Percentiles rank a stretch among this genome's conserved stretches.
These are phyloP conservation scores for Umbelopsis ramanniana DNA, from an alignment of 192 early-diverging fungal genomes.

Conservation along the genomic window DNA sequence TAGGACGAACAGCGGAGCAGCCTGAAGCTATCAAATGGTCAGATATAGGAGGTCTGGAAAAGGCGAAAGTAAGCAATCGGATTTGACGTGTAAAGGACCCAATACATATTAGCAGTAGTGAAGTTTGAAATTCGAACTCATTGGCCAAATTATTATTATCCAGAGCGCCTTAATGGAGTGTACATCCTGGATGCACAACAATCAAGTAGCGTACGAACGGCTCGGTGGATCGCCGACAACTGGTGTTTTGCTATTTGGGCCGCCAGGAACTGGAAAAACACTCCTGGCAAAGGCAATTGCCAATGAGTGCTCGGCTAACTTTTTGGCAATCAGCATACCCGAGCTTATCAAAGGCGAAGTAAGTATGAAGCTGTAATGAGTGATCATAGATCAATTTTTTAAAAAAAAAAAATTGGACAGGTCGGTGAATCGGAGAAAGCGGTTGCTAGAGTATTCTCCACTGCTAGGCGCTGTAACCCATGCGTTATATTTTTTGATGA, in stretches of 20 bases:
- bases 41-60: slow-evolving; percentile 81
- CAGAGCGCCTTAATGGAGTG: slow-evolving; percentile 72
- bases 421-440: slow-evolving; percentile 96
- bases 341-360: slow-evolving; percentile 87
- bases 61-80: slow-evolving; percentile 61
- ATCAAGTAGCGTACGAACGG: slow-evolving; percentile 62
- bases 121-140: neutral
- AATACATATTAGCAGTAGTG: neutral
- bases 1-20: slow-evolving; percentile 46
- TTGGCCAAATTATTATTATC: neutral
- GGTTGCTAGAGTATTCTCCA: slow-evolving; percentile 72
- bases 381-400: neutral
- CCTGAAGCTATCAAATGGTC: slow-evolving; percentile 64
- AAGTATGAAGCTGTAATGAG: slow-evolving; percentile 11
- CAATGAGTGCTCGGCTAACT: slow-evolving; percentile 77
- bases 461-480: slow-evolving; percentile 70
- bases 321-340: slow-evolving; percentile 79
- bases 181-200: slow-evolving; percentile 77
- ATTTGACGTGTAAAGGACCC: neutral
- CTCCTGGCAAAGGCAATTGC: slow-evolving; percentile 86
- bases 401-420: slow-evolving; percentile 19
- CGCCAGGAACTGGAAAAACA: slow-evolving; percentile 95
- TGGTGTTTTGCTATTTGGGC: slow-evolving; percentile 84
- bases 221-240: slow-evolving; percentile 78
- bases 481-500: slow-evolving; percentile 94